Conservation (phyloP, 2,329 filamentous ascomycete genomes). For the Apiospora saccharicola region DNA sequence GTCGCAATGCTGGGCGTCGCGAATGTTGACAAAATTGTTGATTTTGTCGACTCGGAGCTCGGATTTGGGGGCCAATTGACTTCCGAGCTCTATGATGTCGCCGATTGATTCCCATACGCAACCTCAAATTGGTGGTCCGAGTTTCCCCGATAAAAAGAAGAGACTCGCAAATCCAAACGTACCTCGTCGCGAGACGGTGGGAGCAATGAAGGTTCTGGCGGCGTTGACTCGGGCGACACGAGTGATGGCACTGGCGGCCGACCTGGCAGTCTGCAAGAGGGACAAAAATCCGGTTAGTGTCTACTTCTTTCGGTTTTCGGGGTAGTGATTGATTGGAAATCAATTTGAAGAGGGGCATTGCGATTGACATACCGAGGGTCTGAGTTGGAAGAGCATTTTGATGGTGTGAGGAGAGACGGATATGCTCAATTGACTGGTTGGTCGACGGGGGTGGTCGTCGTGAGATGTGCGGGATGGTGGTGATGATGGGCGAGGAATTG, state of each 20-base stretch:
- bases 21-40: neutral
- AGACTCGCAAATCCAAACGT: conserved; percentile 43
- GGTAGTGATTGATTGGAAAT: conserved; percentile 22
- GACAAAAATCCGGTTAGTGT: neutral
- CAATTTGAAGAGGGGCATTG: conserved; percentile 26
- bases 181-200: conserved; percentile 69
- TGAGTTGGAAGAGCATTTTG: conserved; percentile 65
- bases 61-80: neutral
- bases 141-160: neutral
- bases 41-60: neutral
- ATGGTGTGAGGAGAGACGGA: conserved; percentile 46
- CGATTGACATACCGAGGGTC: conserved; percentile 59
- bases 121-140: neutral
- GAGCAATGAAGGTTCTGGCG: conserved; percentile 65
- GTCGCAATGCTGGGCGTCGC: neutral
- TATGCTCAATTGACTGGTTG: conserved; percentile 54
- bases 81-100: conserved; percentile 15
- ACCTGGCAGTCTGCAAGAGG: conserved; percentile 55
- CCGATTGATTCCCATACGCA: neutral
- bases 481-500: conserved; percentile 20
- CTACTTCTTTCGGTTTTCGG: neutral
- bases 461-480: conserved; percentile 34
- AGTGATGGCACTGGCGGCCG: conserved; percentile 58
- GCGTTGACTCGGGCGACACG: conserved; percentile 56
- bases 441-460: conserved; percentile 33